These are phyloP conservation scores for Sporothrix curviconia DNA, from an alignment of 2,329 filamentous ascomycete species.

Conservation along the genomic window DNA sequence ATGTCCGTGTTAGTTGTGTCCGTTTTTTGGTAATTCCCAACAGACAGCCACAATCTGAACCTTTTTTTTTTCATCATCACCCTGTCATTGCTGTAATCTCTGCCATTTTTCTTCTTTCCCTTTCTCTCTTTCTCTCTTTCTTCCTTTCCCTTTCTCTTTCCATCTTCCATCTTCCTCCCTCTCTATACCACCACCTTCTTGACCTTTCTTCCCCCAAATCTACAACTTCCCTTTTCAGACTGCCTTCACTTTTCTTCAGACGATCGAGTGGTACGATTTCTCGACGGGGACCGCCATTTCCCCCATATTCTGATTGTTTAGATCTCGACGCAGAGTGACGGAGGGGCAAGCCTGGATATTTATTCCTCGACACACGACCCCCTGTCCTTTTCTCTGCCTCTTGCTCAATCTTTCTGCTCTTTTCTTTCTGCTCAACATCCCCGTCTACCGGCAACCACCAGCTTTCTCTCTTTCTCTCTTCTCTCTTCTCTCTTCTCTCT, in stretches of 20 bases:
- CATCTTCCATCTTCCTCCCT: not conserved
- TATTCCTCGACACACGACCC: not conserved
- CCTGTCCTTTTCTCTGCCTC: not conserved
- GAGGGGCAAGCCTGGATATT: not conserved
- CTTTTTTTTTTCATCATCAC: not conserved
- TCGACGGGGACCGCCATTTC: not conserved
- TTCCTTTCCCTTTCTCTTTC: not conserved
- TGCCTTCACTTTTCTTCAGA: not conserved
- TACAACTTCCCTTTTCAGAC: not conserved
- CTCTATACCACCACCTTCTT: not conserved
- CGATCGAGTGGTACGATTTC: not conserved
- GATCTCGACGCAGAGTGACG: not conserved
- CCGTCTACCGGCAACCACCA: no score
- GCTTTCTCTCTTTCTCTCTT: not conserved
- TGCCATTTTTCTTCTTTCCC: not conserved
- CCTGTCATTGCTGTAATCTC: not conserved
- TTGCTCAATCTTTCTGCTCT: not conserved
- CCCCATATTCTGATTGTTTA: not conserved
- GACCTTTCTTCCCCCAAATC: not conserved
- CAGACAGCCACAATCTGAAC: not conserved
- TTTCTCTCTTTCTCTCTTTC: not conserved
- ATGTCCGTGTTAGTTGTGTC: slow-evolving; percentile 1
- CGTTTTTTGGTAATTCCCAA: slow-evolving; percentile 14
- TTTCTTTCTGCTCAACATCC: not conserved
- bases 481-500: not conserved